Evolutionary conservation across 345 rosid species (phyloP), one percentile per base, ranked within the genome.

Genomic region (Corchorus olitorius): DNA sequence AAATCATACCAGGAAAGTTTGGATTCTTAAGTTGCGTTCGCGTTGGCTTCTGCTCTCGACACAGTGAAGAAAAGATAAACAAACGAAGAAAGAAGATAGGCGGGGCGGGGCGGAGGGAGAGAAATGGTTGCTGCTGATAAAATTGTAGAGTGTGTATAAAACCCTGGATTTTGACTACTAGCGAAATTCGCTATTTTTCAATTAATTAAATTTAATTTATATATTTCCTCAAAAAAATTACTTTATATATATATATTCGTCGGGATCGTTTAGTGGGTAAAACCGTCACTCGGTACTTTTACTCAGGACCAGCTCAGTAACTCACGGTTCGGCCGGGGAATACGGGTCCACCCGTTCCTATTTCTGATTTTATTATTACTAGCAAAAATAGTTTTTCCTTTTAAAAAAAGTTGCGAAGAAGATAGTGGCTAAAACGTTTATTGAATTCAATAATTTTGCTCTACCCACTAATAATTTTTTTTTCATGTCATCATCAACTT

Each of bases 11-110:
- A 2, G 34, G 13, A 56, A 33, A 19, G 65, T 35, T 41, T 55
- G 53, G 65, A 56, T 41, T 48, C 15, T 58, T 41, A 19, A 53
- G 19, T 71, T 58, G 65, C 75, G 19, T 72, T 58, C 4, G 53
- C 39, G 19, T 72, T 58, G 6, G 53, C 39, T 58, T 56, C 14
- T 43, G 41, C 41, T 58, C 54, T 43, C 19, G 19, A 14, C 65
- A 8, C 20, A 41, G 54, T 41, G 41, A 20, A 56, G 7, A 56
- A 34, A 43, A 72, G 19, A 58, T 20, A 69, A 49, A 48, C n/a
- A 1, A 15, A 8, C 12, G 48, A 11, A 43, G 46, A 52, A 53
- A 53, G 49, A 2, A 37, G 35, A 16, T 15, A 35, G 56, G 74
- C 74, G 22, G 74, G 56, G 74, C 74, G 22, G 74, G 48, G 9